phyloP scores from a whole-genome alignment of 2,329 filamentous ascomycete genomes.

The Calonectria ilicicola region DNA sequence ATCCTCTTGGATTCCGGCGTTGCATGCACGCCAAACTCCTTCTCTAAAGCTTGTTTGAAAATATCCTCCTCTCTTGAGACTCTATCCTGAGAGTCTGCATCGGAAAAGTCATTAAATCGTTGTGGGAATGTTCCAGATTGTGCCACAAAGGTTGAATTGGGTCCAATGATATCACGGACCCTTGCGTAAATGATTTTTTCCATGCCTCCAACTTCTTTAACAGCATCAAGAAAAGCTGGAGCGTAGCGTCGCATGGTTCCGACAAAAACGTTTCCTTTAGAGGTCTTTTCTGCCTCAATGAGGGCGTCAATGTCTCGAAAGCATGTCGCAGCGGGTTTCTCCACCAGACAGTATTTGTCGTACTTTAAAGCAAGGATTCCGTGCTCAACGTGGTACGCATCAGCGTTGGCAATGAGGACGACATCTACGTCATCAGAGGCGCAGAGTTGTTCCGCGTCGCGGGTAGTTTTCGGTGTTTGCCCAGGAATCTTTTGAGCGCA shows the following conservation, averaged over 20 bases:
- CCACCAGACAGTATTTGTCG: constrained; percentile 69
- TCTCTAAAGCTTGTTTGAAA: constrained; percentile 34
- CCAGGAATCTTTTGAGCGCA: constrained; percentile 41
- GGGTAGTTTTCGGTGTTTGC: constrained; percentile 45
- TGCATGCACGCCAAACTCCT: constrained; percentile 16
- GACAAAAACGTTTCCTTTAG: constrained; percentile 63
- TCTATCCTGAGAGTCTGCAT: constrained; percentile 19
- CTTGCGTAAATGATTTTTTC: constrained; percentile 67
- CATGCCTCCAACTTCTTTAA: constrained; percentile 65
- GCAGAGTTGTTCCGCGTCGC: constrained; percentile 55
- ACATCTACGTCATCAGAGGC: constrained; percentile 60
- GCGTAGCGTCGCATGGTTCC: constrained; percentile 73
- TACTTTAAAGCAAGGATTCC: constrained; percentile 63
- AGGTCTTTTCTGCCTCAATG: constrained; percentile 59
- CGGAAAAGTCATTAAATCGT: constrained; percentile 47
- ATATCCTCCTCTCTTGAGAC: constrained; percentile 17
- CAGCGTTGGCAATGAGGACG: constrained; percentile 64
- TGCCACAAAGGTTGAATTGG: constrained; percentile 60
- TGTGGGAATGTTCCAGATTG: constrained; percentile 62
- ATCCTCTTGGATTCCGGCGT: constrained; percentile 20
- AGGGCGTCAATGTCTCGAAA: constrained; percentile 59
- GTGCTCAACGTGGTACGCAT: constrained; percentile 66
- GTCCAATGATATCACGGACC: constrained; percentile 59
- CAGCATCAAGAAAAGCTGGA: constrained; percentile 62
- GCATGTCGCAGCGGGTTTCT: constrained; percentile 68